A percentile compares a stretch with the other conserved stretches of the same genome.
phyloP scores from a whole-genome alignment of 2,329 filamentous ascomycete species.

The Alternaria conjuncta region DNA sequence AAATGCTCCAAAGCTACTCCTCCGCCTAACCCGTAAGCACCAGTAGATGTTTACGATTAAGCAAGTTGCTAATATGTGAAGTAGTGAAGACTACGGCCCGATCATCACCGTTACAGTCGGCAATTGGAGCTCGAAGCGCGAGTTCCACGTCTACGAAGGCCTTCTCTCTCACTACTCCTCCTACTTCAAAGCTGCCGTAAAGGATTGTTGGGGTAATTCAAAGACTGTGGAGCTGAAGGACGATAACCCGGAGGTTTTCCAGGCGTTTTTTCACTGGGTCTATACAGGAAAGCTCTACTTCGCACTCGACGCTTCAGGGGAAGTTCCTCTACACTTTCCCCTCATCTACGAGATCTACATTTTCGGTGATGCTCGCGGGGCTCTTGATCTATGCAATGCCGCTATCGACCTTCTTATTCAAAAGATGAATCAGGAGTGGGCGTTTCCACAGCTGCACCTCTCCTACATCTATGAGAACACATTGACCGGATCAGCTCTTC shows the following conservation, averaged over 20 bases:
- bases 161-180: neutral
- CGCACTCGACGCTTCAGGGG: neutral
- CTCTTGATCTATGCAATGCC: accelerated
- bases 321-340: neutral
- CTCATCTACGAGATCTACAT: neutral
- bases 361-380: accelerated
- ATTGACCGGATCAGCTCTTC: neutral
- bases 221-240: neutral
- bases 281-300: neutral
- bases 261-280: neutral
- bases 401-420: neutral
- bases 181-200: neutral
- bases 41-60: too few species aligned
- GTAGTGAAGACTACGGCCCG: accelerated
- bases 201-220: neutral
- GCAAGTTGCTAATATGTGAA: too few species aligned
- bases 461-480: neutral
- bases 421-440: neutral
- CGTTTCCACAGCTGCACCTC: too few species aligned
- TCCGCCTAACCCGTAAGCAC: neutral
- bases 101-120: neutral
- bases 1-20: neutral
- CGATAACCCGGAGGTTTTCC: neutral
- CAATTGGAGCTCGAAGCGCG: neutral
- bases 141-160: neutral